Evolutionary conservation across 805 yeast species (phyloP).

Genomic region (Starmerella floricola): DNA sequence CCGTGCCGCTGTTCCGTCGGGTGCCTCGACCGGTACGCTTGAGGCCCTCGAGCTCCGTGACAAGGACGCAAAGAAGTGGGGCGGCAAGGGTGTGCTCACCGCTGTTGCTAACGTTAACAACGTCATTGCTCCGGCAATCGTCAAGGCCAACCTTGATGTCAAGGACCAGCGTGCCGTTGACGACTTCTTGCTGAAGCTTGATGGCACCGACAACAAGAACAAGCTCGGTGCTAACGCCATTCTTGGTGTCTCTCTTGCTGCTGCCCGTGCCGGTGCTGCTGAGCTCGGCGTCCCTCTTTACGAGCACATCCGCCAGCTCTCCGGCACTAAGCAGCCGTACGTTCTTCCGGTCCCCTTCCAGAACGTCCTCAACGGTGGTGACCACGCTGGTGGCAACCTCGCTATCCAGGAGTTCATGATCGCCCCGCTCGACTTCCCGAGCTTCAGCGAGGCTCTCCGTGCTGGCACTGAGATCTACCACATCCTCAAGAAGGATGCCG

Average conservation of each 20-base stretch:
- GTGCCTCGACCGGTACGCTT: conserved; percentile 98
- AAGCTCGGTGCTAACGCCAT: conserved; percentile 98
- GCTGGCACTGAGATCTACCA: conserved; percentile 98
- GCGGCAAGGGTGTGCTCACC: conserved; percentile 95
- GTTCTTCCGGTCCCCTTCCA: conserved; percentile 98
- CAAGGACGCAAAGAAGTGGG: conserved; percentile 94
- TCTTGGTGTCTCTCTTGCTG: conserved; percentile 95
- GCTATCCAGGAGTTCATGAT: conserved; percentile 99
- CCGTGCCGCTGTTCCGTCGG: conserved; percentile 98
- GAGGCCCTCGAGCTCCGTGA: conserved; percentile 99
- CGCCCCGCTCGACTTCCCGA: conserved; percentile 82
- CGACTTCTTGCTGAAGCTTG: conserved; percentile 71
- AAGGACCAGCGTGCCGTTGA: conserved; percentile 79
- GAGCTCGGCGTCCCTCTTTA: conserved; percentile 88
- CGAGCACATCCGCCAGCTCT: conserved; percentile 72
- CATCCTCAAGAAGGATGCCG: conserved; percentile 81
- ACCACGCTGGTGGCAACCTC: conserved; percentile 98
- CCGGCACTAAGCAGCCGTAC: conserved; percentile 68
- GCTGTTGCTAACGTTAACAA: conserved; percentile 95
- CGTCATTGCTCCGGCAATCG: conserved; percentile 84
- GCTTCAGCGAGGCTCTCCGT: conserved; percentile 92
- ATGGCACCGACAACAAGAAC: conserved; percentile 95
- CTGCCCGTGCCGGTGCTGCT: conserved; percentile 97
- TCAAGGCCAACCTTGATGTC: conserved; percentile 71
- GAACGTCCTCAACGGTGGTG: conserved; percentile 98